phyloP scores from a whole-genome alignment of 2,329 filamentous ascomycete genomes.

The Rhinocladiella similis region DNA sequence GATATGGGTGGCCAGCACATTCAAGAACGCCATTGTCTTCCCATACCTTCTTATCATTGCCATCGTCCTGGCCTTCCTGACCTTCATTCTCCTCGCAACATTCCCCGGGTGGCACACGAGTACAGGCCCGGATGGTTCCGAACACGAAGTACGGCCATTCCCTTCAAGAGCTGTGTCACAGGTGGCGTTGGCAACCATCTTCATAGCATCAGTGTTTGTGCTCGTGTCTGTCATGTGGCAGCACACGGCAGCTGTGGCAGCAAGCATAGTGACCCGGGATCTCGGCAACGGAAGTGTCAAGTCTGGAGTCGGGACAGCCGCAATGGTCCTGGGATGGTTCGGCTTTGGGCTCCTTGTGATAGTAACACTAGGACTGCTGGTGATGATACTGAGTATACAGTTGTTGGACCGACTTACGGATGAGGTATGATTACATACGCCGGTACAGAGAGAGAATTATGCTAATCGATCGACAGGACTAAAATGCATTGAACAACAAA shows the following conservation, averaged over 20 bases:
- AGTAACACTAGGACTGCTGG: slow-evolving; percentile 88
- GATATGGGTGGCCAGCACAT: slow-evolving; percentile 94
- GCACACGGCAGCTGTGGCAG: slow-evolving; percentile 94
- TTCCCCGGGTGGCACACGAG: slow-evolving; percentile 98
- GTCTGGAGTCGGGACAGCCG: slow-evolving; percentile 85
- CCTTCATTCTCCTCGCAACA: slow-evolving; percentile 89
- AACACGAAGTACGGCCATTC: slow-evolving; percentile 90
- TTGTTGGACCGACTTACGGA: slow-evolving; percentile 65
- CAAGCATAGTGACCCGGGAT: slow-evolving; percentile 89
- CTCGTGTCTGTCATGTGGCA: slow-evolving; percentile 62
- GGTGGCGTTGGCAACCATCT: slow-evolving; percentile 89
- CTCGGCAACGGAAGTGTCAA: slow-evolving; percentile 85
- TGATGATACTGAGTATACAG: slow-evolving; percentile 94
- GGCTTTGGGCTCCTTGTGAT: slow-evolving; percentile 90
- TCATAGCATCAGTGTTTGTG: slow-evolving; percentile 65
- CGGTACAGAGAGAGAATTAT: not conserved
- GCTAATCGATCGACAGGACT: slow-evolving; percentile 12
- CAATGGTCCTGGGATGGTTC: slow-evolving; percentile 98
- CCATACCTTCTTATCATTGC: slow-evolving; percentile 97
- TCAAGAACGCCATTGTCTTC: slow-evolving; percentile 98
- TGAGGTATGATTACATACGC: slow-evolving; percentile 32
- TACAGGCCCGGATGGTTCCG: slow-evolving; percentile 74
- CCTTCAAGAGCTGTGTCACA: slow-evolving; percentile 90
- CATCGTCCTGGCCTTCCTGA: slow-evolving; percentile 95
- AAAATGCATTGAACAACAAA: slow-evolving; percentile 3